Evolutionary conservation across 2,329 filamentous ascomycete species (phyloP).

Genomic region (Exophiala aquamarina): DNA sequence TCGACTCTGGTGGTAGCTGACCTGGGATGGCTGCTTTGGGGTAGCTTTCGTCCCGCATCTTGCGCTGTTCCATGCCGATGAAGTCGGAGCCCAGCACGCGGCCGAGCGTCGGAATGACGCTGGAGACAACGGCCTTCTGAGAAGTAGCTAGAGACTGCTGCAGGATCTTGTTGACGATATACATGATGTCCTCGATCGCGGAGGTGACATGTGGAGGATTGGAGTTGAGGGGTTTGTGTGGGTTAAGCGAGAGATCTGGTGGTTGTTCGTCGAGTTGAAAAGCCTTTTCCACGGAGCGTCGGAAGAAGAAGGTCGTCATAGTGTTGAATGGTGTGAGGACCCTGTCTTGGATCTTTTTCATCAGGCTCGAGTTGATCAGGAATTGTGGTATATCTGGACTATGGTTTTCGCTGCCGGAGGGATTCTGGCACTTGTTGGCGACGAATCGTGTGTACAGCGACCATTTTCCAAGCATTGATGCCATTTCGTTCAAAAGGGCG

Average conservation of each 20-base stretch:
- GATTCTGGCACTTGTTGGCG: slow-evolving; percentile 73
- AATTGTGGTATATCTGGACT: slow-evolving; percentile 65
- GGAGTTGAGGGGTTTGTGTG: slow-evolving; percentile 68
- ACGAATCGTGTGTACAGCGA: slow-evolving; percentile 89
- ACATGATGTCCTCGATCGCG: slow-evolving; percentile 98
- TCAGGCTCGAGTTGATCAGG: slow-evolving; percentile 74
- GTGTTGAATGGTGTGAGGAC: slow-evolving; percentile 80
- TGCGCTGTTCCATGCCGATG: slow-evolving; percentile 93
- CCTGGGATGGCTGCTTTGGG: slow-evolving; percentile 77
- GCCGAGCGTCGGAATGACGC: slow-evolving; percentile 74
- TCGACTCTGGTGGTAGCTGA: slow-evolving; percentile 80
- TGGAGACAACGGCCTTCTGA: slow-evolving; percentile 73
- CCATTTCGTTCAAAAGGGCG: slow-evolving; percentile 79
- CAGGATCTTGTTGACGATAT: slow-evolving; percentile 91
- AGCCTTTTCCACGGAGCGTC: slow-evolving; percentile 92
- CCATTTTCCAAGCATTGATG: slow-evolving; percentile 91
- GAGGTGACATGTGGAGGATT: slow-evolving; percentile 90
- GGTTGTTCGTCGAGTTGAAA: slow-evolving; percentile 95
- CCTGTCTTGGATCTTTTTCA: slow-evolving; percentile 72
- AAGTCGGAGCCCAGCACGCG: slow-evolving; percentile 86
- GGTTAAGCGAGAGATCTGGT: slow-evolving; percentile 72
- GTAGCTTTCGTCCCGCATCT: slow-evolving; percentile 96
- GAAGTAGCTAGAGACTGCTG: slow-evolving; percentile 84
- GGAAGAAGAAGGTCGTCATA: slow-evolving; percentile 96
- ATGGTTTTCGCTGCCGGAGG: slow-evolving; percentile 54